Percentiles rank a stretch among this genome's conserved stretches.
Conservation (phyloP, 345 rosid genomes). For the Euphorbia peplus region DNA sequence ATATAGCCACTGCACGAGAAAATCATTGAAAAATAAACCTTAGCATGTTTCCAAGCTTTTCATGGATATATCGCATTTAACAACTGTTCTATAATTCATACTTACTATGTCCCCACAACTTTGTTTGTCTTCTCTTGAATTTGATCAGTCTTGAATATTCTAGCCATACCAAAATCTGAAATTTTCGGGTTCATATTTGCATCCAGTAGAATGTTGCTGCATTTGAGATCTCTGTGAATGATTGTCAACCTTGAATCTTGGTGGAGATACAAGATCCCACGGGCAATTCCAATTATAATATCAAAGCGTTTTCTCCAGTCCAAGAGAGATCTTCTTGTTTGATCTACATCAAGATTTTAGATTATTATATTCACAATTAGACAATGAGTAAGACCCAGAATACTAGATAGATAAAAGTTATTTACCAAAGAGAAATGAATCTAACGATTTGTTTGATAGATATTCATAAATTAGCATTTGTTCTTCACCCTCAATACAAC, state of each 20-base stretch:
- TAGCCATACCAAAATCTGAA: conserved; percentile 65
- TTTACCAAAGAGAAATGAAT: not conserved
- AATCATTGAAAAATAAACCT: too few species aligned
- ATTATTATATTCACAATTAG: too few species aligned
- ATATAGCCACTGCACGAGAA: conserved; percentile 21
- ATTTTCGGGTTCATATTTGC: conserved; percentile 50
- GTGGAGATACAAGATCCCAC: conserved; percentile 51
- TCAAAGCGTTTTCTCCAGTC: conserved; percentile 52
- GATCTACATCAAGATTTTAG: not conserved
- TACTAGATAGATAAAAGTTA: not conserved
- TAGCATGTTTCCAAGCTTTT: too few species aligned
- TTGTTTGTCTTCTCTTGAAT: conserved; percentile 48
- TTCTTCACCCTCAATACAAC: conserved; percentile 14
- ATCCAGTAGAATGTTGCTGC: conserved; percentile 61
- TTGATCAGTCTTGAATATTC: conserved; percentile 49
- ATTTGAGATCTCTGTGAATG: conserved; percentile 67
- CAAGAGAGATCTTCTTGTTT: not conserved
- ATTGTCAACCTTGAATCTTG: conserved; percentile 69
- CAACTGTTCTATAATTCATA: too few species aligned
- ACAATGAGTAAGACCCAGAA: not conserved
- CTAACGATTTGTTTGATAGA: not conserved
- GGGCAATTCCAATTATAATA: conserved; percentile 56
- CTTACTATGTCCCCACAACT: conserved; percentile 74
- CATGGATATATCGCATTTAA: too few species aligned
- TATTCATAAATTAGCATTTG: conserved; percentile 8